Conservation (phyloP, 495 filamentous ascomycete genomes). For the Podospora tetraspora region DNA sequence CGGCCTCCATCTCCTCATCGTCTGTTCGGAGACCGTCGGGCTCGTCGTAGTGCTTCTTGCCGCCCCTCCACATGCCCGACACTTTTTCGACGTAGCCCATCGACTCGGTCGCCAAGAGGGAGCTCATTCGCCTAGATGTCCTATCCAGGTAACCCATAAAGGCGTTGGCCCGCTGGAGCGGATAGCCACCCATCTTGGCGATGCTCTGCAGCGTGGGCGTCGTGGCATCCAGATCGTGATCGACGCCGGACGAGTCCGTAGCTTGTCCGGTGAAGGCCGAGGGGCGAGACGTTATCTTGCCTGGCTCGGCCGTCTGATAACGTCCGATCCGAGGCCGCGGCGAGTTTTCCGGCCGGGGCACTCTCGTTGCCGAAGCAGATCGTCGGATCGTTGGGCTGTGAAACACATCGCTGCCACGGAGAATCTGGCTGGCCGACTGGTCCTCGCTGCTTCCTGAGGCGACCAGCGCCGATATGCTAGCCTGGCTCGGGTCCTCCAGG, state of each 20-base stretch:
- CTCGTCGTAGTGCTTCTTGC: constrained; percentile 81
- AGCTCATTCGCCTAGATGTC: constrained; percentile 73
- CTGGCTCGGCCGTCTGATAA: constrained; percentile 18
- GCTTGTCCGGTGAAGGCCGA: constrained; percentile 36
- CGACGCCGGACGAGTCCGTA: constrained; percentile 25
- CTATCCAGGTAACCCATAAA: constrained; percentile 79
- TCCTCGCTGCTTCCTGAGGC: constrained; percentile 71
- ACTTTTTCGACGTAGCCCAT: constrained; percentile 98
- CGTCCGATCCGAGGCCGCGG: constrained; percentile 1
- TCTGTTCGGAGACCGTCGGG: constrained; percentile 62
- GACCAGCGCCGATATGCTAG: constrained; percentile 58
- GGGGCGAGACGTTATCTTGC: constrained; percentile 16
- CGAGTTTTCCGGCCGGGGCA: constrained; percentile 8
- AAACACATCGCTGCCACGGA: constrained; percentile 83
- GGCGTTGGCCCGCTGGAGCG: constrained; percentile 78
- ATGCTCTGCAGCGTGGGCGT: constrained; percentile 64
- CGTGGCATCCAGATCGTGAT: constrained; percentile 31
- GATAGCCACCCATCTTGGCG: constrained; percentile 69
- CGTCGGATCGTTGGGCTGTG: constrained; percentile 68
- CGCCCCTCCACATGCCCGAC: constrained; percentile 94
- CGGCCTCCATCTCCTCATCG: constrained; percentile 51
- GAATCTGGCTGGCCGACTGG: constrained; percentile 84
- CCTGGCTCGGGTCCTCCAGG: constrained; percentile 55
- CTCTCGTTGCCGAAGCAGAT: constrained; percentile 36
- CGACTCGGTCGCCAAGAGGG: constrained; percentile 79